phyloP scores from a whole-genome alignment of 805 yeast genomes.

The Wickerhamomyces sydowiorum region DNA sequence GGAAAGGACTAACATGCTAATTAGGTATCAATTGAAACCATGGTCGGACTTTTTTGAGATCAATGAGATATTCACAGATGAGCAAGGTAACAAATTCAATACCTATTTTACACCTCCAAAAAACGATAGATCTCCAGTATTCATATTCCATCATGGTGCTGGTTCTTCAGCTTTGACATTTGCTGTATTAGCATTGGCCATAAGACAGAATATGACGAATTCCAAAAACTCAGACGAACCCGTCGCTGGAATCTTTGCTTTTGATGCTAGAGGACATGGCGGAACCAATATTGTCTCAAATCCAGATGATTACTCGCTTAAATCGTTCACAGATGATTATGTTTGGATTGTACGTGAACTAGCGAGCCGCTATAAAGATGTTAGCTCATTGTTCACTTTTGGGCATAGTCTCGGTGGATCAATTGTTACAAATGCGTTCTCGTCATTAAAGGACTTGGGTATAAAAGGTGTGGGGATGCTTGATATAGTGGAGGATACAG shows the following conservation, averaged over 20 bases:
- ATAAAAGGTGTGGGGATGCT: slow-evolving; percentile 70
- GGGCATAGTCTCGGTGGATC: slow-evolving; percentile 97
- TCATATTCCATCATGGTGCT: slow-evolving; percentile 89
- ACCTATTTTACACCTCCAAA: slow-evolving; percentile 55
- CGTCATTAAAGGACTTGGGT: slow-evolving; percentile 17
- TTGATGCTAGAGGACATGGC: slow-evolving; percentile 89
- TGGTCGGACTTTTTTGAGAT: slow-evolving; percentile 32
- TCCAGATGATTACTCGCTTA: slow-evolving; percentile 36
- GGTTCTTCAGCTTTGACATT: slow-evolving; percentile 85
- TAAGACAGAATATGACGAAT: slow-evolving; percentile 21
- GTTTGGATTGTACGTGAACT: slow-evolving; percentile 39
- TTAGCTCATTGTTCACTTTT: slow-evolving; percentile 44
- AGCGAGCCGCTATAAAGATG: slow-evolving; percentile 10
- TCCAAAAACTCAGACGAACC: slow-evolving; percentile 21
- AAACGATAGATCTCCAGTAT: slow-evolving; percentile 40
- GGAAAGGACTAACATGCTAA: too few species aligned
- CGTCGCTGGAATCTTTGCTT: slow-evolving; percentile 59
- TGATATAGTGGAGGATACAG: slow-evolving; percentile 94
- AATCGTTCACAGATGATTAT: slow-evolving; percentile 55
- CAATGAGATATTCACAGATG: slow-evolving; percentile 16
- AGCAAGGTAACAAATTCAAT: slow-evolving; percentile 34
- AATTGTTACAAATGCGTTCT: slow-evolving; percentile 53
- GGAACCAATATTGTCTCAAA: slow-evolving; percentile 28
- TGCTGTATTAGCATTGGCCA: slow-evolving; percentile 40
- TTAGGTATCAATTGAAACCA: too few species aligned